phyloP scores from a whole-genome alignment of 441 rosid genomes.

The Corymbia citriodora region DNA sequence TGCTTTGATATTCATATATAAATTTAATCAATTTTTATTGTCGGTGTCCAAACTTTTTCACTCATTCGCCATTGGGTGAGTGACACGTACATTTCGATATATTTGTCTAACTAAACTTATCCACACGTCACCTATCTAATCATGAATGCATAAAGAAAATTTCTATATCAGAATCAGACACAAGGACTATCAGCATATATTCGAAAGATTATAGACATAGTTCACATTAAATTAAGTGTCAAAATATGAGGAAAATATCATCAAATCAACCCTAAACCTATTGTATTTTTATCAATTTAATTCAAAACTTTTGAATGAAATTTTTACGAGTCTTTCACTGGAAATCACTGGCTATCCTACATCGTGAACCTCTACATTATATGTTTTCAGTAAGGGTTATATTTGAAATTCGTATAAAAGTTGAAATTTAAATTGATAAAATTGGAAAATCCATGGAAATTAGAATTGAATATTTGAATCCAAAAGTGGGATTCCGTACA shows the following conservation, averaged over 20 bases:
- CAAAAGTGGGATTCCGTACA: not conserved
- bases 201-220: not conserved
- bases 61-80: accelerated
- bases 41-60: too few species aligned
- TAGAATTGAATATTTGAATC: accelerated
- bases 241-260: not conserved
- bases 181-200: accelerated
- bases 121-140: not conserved
- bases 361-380: too few species aligned
- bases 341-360: too few species aligned
- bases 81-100: accelerated
- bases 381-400: too few species aligned
- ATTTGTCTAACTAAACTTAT: not conserved
- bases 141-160: accelerated
- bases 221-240: not conserved
- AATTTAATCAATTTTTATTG: not conserved
- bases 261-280: accelerated
- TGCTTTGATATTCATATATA: not conserved
- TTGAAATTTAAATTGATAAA: accelerated
- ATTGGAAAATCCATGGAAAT: too few species aligned
- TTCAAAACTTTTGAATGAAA: accelerated
- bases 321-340: not conserved
- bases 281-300: accelerated
- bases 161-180: not conserved
- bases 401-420: accelerated